Evolutionary conservation across 164 flowering plant genomes (phyloP).

Genomic region (Liquidambar formosana): DNA sequence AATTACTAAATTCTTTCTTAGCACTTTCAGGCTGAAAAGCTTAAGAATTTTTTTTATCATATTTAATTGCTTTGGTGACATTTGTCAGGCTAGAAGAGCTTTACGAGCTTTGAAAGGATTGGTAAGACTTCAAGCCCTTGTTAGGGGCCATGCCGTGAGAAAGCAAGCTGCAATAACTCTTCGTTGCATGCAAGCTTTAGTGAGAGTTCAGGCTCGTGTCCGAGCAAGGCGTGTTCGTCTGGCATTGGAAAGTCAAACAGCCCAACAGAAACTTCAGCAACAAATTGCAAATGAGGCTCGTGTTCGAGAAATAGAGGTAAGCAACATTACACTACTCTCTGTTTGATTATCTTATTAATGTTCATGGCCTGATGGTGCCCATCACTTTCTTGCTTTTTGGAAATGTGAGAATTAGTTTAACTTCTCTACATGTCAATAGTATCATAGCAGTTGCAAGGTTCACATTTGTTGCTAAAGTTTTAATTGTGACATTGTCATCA

Average conservation of each 20-base stretch:
- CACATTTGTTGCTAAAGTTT: no score
- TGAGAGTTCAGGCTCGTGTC: slow-evolving; percentile 98
- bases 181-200: slow-evolving; percentile 98
- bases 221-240: slow-evolving; percentile 97
- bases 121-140: slow-evolving; percentile 98
- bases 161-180: slow-evolving; percentile 98
- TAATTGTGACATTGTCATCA: no score
- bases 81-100: slow-evolving; percentile 90
- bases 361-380: not conserved
- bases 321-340: not conserved
- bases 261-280: slow-evolving; percentile 66
- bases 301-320: slow-evolving; percentile 90
- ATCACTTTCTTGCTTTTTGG: not conserved
- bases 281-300: slow-evolving; percentile 75
- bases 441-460: slow-evolving; percentile 1
- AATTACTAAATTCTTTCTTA: slow-evolving; percentile 1
- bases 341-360: not conserved
- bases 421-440: not conserved
- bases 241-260: slow-evolving; percentile 79
- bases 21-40: slow-evolving; percentile 4
- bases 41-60: not conserved
- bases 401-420: not conserved
- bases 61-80: not conserved
- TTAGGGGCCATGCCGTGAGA: slow-evolving; percentile 97
- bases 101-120: slow-evolving; percentile 89